Percentiles rank a stretch among this genome's conserved stretches.
Conservation (phyloP, 768 basidiomycete genomes). For the Pleurotus pulmonarius region DNA sequence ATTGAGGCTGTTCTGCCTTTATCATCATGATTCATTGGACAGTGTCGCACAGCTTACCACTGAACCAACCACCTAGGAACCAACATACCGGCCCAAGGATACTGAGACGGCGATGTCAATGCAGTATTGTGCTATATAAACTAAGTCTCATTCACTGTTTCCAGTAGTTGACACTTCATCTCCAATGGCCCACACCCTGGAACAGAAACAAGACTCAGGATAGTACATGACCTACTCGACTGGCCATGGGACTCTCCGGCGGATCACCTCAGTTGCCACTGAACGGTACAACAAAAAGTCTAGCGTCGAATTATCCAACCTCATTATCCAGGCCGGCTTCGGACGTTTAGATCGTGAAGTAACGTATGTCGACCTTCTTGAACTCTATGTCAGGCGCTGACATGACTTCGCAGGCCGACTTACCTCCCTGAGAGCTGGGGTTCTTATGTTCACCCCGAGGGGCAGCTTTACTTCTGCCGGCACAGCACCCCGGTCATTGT, state of each 20-base stretch:
- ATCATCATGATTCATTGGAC: too few species aligned
- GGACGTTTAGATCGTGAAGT: neutral
- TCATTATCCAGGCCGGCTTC: neutral
- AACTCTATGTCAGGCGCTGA: neutral
- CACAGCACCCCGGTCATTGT: constrained; percentile 30
- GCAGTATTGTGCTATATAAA: too few species aligned
- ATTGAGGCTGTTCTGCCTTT: too few species aligned
- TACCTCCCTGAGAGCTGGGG: constrained; percentile 50
- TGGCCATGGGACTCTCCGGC: neutral
- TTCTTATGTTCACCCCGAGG: constrained; percentile 53
- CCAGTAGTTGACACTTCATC: too few species aligned
- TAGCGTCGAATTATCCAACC: neutral
- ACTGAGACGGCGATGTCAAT: too few species aligned
- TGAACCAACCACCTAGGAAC: too few species aligned
- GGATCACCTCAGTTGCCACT: neutral
- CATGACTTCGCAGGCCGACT: constrained; percentile 25
- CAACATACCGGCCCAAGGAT: too few species aligned
- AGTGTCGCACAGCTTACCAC: too few species aligned
- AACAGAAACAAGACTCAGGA: too few species aligned
- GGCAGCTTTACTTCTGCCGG: constrained; percentile 50
- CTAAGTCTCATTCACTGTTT: too few species aligned
- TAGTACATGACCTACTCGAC: too few species aligned
- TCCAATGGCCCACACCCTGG: too few species aligned
- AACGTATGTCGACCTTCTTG: neutral
- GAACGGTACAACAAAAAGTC: constrained; percentile 1